These are phyloP conservation scores for Apophysomyces sp. DNA, from an alignment of 371 early-diverging fungal species.

Conservation along the genomic window DNA sequence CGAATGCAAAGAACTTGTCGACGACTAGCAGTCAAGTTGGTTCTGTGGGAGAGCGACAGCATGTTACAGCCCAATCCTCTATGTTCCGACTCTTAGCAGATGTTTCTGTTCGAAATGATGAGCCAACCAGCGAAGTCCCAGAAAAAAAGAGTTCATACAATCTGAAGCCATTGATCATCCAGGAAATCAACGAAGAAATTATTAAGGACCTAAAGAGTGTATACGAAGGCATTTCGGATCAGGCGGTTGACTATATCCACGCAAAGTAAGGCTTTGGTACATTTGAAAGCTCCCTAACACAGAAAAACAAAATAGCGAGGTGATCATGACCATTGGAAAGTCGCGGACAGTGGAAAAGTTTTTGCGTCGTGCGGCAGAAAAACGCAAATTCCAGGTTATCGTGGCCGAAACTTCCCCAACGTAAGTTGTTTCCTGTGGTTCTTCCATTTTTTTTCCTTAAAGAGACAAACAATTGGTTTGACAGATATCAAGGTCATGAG, in stretches of 20 bases:
- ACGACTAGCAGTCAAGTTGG: slow-evolving; percentile 24
- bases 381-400: slow-evolving; percentile 90
- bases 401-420: slow-evolving; percentile 91
- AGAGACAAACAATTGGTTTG: slow-evolving; percentile 3
- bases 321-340: slow-evolving; percentile 91
- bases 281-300: neutral
- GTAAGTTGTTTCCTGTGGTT: slow-evolving; percentile 34
- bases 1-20: slow-evolving; percentile 9
- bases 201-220: slow-evolving; percentile 79
- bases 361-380: slow-evolving; percentile 81
- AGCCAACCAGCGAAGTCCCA: slow-evolving; percentile 26
- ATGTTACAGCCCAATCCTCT: slow-evolving; percentile 43
- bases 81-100: slow-evolving; percentile 68
- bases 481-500: slow-evolving; percentile 78
- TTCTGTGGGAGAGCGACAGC: slow-evolving; percentile 18
- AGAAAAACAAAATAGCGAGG: slow-evolving; percentile 65
- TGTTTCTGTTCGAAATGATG: slow-evolving; percentile 18
- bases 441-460: neutral
- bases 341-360: slow-evolving; percentile 88
- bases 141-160: slow-evolving; percentile 35
- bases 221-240: slow-evolving; percentile 72
- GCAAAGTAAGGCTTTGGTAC: slow-evolving; percentile 61
- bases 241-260: slow-evolving; percentile 87
- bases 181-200: slow-evolving; percentile 80
- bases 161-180: slow-evolving; percentile 74